Evolutionary conservation across 257 asterid species (phyloP), one percentile per base, ranked within the genome.

Genomic region (Mentha longifolia): DNA sequence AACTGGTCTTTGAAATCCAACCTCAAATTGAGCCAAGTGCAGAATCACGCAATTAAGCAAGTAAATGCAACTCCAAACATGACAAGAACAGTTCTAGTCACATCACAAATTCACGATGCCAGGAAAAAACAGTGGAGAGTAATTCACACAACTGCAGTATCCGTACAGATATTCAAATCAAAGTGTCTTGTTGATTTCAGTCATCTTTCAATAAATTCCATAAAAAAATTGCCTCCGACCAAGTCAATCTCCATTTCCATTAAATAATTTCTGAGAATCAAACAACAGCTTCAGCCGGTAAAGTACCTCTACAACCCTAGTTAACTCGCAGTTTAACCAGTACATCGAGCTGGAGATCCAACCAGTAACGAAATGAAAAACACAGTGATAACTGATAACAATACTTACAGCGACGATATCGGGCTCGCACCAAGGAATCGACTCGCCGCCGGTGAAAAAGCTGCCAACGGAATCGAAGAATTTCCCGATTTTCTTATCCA

Each of bases 361-460:
- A 70, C 1, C 54, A 20, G 43, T 16, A 65, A 51, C 1, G n/a
- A 63, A 15, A 22, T 11, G n/a, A 8, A 9, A 5, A 47, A 3
- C 45, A 1, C 39, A 7, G 63, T 22, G n/a, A 64, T 10, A 49
- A 20, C 35, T 22, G n/a, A 64, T 10, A 49, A 20, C 35, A 33
- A 58, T 25, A 79, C 92, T 82, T 72, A 92, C 97, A 57, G 77
- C 80, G 60, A 90, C 84, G 76, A 85, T 77, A 55, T 90, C 94
- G 52, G 87, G 41, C 11, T 87, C 93, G 74, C 92, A 84, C 96
- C 93, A 90, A 1, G 97, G 98, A 62, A 93, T 87, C 68, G 82
- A 94, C 70, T 90, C 97, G 35, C 88, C 87, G 3, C 96, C 88
- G 80, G 84, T 63, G 82, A 93, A 93, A 70, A 93, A 82, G 59